Evolutionary conservation across 2,329 filamentous ascomycete genomes (phyloP), one percentile per base, ranked within the genome.

Genomic region (Beauveria rudraprayagi): DNA sequence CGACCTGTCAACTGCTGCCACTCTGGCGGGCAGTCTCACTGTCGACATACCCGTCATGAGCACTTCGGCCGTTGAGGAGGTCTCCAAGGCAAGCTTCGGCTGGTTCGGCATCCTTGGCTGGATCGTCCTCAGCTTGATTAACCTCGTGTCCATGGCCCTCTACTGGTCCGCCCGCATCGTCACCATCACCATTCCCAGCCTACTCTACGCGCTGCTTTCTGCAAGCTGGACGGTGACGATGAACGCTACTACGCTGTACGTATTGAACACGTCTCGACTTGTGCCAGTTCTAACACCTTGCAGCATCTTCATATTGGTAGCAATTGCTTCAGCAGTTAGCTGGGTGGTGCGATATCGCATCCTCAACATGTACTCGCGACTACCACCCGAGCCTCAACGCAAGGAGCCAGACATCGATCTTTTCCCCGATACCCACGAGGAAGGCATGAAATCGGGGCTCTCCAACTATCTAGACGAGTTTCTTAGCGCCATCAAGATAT

Each of bases 381-480:
- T 99, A 17, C 93, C 95, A 0, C 92, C 92, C 2, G 93, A 99
- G 72, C 92, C 94, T 2, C 93, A 96, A 73, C 87, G 94, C 66
- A 96, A 97, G 75, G 93, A 97, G 75, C 92, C 94, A 0, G 90
- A 96, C 67, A 85, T 99, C 71, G 95, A 97, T 69, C 80, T 99
- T 14, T 97, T 97, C 70, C 92, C 94, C 4, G 93, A 97, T 69
- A 88, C 89, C 3, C 91, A 96, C 69, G 93, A 96, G 66, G 89
- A 89, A 55, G 92, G 92, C 64, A 87, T 86, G 34, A 99, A 99
- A 73, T 87, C 92, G 0, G 94, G 93, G 0, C 79, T 99, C 50
- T 87, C 91, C n/a, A 99, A 92, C 71, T 99, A 99, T 68, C 81
- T 99, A 28, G 94, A 99, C 74, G 95, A 99, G 73, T 99, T 99